Conservation (phyloP, 148 eudicot genomes). For the Rhododendron molle region DNA sequence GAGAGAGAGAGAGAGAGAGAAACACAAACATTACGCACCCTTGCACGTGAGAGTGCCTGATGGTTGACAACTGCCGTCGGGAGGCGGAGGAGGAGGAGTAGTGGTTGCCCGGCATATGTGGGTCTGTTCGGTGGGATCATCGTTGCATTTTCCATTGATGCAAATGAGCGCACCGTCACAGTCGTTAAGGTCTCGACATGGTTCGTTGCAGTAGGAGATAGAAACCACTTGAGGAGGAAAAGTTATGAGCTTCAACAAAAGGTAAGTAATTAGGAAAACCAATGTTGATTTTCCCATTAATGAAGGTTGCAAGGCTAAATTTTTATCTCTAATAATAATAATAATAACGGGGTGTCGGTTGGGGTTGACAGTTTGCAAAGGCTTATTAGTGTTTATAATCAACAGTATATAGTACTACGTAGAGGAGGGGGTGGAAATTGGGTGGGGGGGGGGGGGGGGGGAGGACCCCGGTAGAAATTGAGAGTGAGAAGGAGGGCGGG, state of each 20-base stretch:
- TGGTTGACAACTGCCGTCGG: neutral
- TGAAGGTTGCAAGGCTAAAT: neutral
- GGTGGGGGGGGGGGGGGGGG: too few relatives aligned
- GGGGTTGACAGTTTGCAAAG: neutral
- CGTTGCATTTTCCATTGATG: conserved; percentile 19
- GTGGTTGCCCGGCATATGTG: conserved; percentile 1
- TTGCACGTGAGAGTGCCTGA: neutral
- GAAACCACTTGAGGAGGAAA: neutral
- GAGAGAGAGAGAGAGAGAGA: too few relatives aligned
- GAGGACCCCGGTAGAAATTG: too few relatives aligned
- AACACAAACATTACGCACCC: neutral
- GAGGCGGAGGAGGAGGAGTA: neutral
- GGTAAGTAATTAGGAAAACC: neutral
- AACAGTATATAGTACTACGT: too few relatives aligned
- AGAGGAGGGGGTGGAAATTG: too few relatives aligned
- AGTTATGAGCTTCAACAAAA: neutral
- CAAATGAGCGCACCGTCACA: conserved; percentile 23
- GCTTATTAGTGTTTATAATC: too few relatives aligned
- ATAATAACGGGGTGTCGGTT: neutral
- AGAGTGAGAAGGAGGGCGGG: too few relatives aligned
- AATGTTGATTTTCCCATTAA: neutral
- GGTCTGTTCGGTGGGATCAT: conserved; percentile 19
- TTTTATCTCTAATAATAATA: neutral
- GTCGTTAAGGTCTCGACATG: conserved; percentile 21
- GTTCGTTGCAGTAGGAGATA: conserved; percentile 19